phyloP scores from a whole-genome alignment of 352 stramenopile species.

The Pythium dissotocum region DNA sequence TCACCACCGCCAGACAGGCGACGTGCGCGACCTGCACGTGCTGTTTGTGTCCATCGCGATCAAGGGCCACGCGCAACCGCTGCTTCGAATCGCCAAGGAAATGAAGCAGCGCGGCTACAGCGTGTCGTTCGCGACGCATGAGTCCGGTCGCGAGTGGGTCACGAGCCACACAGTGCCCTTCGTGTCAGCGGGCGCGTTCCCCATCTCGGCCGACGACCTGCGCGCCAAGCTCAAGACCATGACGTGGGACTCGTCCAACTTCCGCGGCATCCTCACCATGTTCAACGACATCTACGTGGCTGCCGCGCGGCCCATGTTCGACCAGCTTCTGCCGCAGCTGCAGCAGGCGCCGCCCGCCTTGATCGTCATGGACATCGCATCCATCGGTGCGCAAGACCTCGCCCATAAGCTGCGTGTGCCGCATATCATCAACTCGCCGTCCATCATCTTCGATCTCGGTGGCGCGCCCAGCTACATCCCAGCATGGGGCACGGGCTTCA shows the following conservation, averaged over 20 bases:
- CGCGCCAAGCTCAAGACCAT: slow-evolving; percentile 72
- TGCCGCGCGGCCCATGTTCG: slow-evolving; percentile 76
- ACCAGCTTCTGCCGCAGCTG: slow-evolving; percentile 61
- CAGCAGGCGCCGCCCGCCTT: slow-evolving; percentile 48
- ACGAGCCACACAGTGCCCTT: slow-evolving; percentile 55
- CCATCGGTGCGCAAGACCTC: slow-evolving; percentile 76
- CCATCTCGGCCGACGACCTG: slow-evolving; percentile 73
- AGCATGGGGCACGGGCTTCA: slow-evolving; percentile 84
- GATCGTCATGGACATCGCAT: slow-evolving; percentile 82
- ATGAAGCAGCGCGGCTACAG: slow-evolving; percentile 73
- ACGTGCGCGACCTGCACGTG: slow-evolving; percentile 41
- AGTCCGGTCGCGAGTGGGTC: slow-evolving; percentile 78
- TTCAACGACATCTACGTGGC: slow-evolving; percentile 88
- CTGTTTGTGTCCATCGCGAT: slow-evolving; percentile 85
- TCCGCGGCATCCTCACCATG: slow-evolving; percentile 86
- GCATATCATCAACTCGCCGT: slow-evolving; percentile 85
- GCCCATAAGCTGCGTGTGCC: slow-evolving; percentile 76
- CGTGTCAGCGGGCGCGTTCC: slow-evolving; percentile 71
- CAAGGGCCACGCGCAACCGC: slow-evolving; percentile 72
- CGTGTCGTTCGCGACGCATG: slow-evolving; percentile 83
- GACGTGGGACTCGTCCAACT: slow-evolving; percentile 81
- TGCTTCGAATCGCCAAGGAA: slow-evolving; percentile 74
- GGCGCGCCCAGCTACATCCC: slow-evolving; percentile 74
- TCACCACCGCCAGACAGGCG: background rate
- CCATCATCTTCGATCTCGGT: slow-evolving; percentile 82